Conservation (phyloP, 352 stramenopile genomes). For the Phytopythium mirpurense region DNA sequence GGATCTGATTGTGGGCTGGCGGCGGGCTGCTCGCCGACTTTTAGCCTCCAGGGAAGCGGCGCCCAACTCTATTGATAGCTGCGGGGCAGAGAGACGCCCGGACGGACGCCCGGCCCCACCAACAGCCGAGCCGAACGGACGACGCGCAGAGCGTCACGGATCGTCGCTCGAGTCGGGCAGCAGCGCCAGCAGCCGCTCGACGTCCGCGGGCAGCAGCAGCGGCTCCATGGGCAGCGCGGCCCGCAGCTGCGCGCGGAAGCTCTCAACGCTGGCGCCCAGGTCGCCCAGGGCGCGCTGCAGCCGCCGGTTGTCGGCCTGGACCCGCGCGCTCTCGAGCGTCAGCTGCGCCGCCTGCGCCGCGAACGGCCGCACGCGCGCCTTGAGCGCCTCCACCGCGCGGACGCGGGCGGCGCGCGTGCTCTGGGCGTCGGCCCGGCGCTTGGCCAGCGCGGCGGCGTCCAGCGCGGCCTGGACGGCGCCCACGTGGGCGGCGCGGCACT, state of each 20-base stretch:
- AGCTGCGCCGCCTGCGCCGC: slow-evolving; percentile 50
- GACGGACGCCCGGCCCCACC: too few relatives aligned
- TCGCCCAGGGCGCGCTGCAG: slow-evolving; percentile 47
- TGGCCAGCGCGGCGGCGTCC: slow-evolving; percentile 27
- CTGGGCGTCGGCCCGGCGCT: slow-evolving; percentile 32
- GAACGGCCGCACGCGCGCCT: slow-evolving; percentile 56
- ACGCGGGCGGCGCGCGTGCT: slow-evolving; percentile 16
- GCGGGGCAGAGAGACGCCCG: background rate
- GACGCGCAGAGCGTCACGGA: background rate
- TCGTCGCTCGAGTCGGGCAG: slow-evolving; percentile 9
- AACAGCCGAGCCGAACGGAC: too few relatives aligned
- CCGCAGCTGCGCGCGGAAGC: slow-evolving; percentile 38
- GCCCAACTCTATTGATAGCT: background rate
- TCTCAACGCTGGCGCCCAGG: slow-evolving; percentile 25
- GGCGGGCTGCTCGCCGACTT: too few relatives aligned
- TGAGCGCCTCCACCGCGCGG: slow-evolving; percentile 26
- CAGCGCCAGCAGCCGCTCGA: slow-evolving; percentile 28
- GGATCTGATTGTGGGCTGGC: too few relatives aligned
- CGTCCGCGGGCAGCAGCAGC: slow-evolving; percentile 42
- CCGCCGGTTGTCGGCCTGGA: slow-evolving; percentile 41
- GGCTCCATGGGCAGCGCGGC: slow-evolving; percentile 45
- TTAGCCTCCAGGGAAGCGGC: too few relatives aligned
- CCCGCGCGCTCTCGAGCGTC: slow-evolving; percentile 42
- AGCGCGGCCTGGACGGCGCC: slow-evolving; percentile 25
- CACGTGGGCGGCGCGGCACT: slow-evolving; percentile 39